Percentiles rank a stretch among this genome's conserved stretches.
Evolutionary conservation across 306 rosid genomes (phyloP).

Genomic region (Fagus sylvatica): DNA sequence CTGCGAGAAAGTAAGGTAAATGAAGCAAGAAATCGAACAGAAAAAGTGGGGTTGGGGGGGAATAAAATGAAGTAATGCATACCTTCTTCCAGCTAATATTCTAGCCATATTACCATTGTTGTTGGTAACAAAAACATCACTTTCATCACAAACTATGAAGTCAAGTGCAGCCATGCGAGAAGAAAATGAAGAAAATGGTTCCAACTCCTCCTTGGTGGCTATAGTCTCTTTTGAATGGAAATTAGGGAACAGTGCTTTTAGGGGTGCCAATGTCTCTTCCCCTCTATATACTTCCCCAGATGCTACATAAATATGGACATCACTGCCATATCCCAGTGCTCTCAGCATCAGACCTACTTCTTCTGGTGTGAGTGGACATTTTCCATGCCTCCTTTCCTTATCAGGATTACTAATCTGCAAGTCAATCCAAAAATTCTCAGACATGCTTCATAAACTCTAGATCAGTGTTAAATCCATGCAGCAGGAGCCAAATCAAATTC

Average conservation of each 20-base stretch:
- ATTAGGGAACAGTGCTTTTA: slow-evolving; percentile 84
- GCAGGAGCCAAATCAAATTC: not conserved
- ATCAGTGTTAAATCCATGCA: not conserved
- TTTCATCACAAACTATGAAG: slow-evolving; percentile 89
- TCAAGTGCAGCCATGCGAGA: slow-evolving; percentile 99
- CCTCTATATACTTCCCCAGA: slow-evolving; percentile 98
- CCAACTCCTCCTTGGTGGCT: slow-evolving; percentile 77
- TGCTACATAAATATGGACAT: slow-evolving; percentile 94
- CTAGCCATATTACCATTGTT: slow-evolving; percentile 99
- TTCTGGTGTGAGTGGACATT: slow-evolving; percentile 97
- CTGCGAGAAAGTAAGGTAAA: slow-evolving; percentile 41
- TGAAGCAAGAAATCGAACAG: not conserved
- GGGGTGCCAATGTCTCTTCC: slow-evolving; percentile 86
- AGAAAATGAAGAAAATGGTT: slow-evolving; percentile 82
- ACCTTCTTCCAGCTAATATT: slow-evolving; percentile 97
- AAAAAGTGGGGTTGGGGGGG: slow-evolving; percentile 2
- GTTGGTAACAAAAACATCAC: slow-evolving; percentile 97
- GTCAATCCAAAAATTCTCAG: slow-evolving; percentile 22
- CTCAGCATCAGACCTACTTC: slow-evolving; percentile 99
- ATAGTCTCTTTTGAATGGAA: slow-evolving; percentile 85
- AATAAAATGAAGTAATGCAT: slow-evolving; percentile 18
- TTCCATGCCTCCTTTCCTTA: slow-evolving; percentile 95
- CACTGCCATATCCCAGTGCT: slow-evolving; percentile 89
- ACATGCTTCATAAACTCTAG: slow-evolving; percentile 12
- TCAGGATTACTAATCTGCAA: slow-evolving; percentile 87